Percentiles rank a stretch among this genome's conserved stretches.
Conservation (phyloP, 495 filamentous ascomycete genomes). For the Neohortaea acidophila region DNA sequence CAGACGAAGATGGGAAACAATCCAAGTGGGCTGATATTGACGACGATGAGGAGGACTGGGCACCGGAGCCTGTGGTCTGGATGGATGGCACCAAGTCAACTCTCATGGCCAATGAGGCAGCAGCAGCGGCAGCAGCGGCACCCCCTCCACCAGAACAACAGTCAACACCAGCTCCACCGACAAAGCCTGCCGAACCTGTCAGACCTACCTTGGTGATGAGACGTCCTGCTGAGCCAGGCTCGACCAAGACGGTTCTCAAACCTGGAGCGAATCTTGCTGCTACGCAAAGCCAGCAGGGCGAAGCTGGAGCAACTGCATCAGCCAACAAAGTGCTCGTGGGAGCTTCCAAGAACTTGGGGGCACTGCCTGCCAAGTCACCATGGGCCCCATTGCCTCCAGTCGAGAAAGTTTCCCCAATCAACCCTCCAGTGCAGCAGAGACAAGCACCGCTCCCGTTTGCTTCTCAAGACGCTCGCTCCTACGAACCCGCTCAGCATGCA, state of each 20-base stretch:
- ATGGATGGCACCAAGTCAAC: slow-evolving; percentile 90
- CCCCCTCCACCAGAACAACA: slow-evolving; percentile 2
- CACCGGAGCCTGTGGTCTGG: slow-evolving; percentile 91
- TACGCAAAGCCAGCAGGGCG: slow-evolving; percentile 17
- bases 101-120: slow-evolving; percentile 45
- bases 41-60: slow-evolving; percentile 97
- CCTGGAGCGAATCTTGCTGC: slow-evolving; percentile 19
- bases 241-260: slow-evolving; percentile 29
- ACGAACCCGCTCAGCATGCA: slow-evolving; percentile 13
- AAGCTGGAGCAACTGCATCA: slow-evolving; percentile 40
- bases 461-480: slow-evolving; percentile 16
- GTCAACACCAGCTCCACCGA: slow-evolving; percentile 1
- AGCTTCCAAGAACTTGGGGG: slow-evolving; percentile 63
- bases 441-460: slow-evolving; percentile 7
- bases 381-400: slow-evolving; percentile 80
- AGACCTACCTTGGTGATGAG: slow-evolving; percentile 1
- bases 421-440: slow-evolving; percentile 27
- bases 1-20: slow-evolving; percentile 67
- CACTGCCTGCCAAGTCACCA: slow-evolving; percentile 68
- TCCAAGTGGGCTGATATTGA: slow-evolving; percentile 98
- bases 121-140: slow-evolving; percentile 22
- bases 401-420: slow-evolving; percentile 58
- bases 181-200: slow-evolving; percentile 6
- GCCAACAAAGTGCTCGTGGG: not conserved
- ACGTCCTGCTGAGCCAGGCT: slow-evolving; percentile 19